Evolutionary conservation across 2,329 filamentous ascomycete species (phyloP), one percentile per base, ranked within the genome.

Genomic region (Talaromyces sp.): DNA sequence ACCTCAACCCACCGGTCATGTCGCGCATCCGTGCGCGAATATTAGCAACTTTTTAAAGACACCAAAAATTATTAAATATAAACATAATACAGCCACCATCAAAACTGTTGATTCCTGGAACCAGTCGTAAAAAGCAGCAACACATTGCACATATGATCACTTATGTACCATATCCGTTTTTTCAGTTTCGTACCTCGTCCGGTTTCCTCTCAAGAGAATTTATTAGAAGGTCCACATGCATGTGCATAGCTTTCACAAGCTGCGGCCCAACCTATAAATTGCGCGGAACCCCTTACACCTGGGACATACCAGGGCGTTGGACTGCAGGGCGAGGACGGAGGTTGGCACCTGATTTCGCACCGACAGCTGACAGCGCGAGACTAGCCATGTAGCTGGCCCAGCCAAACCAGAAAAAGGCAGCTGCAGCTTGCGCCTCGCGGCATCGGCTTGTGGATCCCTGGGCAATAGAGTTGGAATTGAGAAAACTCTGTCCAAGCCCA

Each of bases 391-490:
- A 83, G 5, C 76, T 68, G 44, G 73, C 77, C 72, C 77, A 83
- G 8, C 71, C 73, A 65, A 84, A 82, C 80, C 80, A 84, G 56
- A 83, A 72, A 73, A 84, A 84, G 0, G 81, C 81, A 27, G 72
- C 74, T 2, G 78, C 69, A 5, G 82, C 81, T 68, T 83, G 80
- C 9, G 79, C 80, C 69, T 84, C 81, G 47, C 78, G 79, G 68
- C 82, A 84, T 57, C 79, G 75, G 63, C 78, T 79, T 12, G 65
- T 33, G 6, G 79, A 71, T 56, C 79, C 78, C 63, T 78, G 76
- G 63, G 79, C 81, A 64, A 82, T 76, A 7, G 76, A 71, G 60
- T 83, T 83, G 65, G 55, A 61, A n/a, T 56, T 44, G 14, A 75
- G 73, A 67, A 80, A 82, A 0, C 56, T 31, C 79, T 81, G 56